Evolutionary conservation across 2,329 filamentous ascomycete species (phyloP).

Genomic region (Pseudohalonectria lignicola): DNA sequence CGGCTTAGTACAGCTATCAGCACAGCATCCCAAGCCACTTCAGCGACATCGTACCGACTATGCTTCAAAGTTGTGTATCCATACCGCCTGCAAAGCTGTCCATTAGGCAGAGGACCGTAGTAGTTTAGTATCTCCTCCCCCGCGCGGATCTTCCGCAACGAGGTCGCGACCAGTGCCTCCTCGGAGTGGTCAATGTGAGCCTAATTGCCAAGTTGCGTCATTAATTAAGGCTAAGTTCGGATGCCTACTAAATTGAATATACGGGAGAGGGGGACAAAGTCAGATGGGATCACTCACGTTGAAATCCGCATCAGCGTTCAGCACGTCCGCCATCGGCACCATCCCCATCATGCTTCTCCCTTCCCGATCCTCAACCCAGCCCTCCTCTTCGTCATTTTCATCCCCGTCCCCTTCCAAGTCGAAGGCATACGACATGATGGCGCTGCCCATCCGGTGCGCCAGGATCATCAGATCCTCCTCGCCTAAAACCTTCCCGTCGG

Average conservation of each 20-base stretch:
- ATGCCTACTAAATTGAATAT: too few species aligned
- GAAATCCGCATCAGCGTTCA: slow-evolving; percentile 83
- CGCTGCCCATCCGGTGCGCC: slow-evolving; percentile 73
- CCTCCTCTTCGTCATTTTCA: slow-evolving; percentile 35
- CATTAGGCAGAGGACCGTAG: slow-evolving; percentile 74
- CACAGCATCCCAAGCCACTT: slow-evolving; percentile 51
- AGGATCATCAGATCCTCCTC: slow-evolving; percentile 36
- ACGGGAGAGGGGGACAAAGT: too few species aligned
- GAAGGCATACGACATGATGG: slow-evolving; percentile 90
- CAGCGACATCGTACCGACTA: slow-evolving; percentile 69
- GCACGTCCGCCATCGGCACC: slow-evolving; percentile 82
- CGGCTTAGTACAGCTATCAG: slow-evolving; percentile 8
- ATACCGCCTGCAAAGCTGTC: slow-evolving; percentile 73
- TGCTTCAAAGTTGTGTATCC: slow-evolving; percentile 80
- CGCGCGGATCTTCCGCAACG: slow-evolving; percentile 54
- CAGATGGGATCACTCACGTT: slow-evolving; percentile 61
- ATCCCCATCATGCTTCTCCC: slow-evolving; percentile 60
- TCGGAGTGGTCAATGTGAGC: slow-evolving; percentile 45
- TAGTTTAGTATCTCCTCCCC: slow-evolving; percentile 81
- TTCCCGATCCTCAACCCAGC: slow-evolving; percentile 54
- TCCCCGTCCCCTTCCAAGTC: slow-evolving; percentile 51
- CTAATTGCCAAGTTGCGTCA: too few species aligned
- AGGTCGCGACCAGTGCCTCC: slow-evolving; percentile 55
- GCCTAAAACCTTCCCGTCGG: slow-evolving; percentile 20
- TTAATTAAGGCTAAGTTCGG: too few species aligned